Percentiles rank a stretch among this genome's conserved stretches.
phyloP scores from a whole-genome alignment of 106 monocot species.

The Platanthera zijinensis region DNA sequence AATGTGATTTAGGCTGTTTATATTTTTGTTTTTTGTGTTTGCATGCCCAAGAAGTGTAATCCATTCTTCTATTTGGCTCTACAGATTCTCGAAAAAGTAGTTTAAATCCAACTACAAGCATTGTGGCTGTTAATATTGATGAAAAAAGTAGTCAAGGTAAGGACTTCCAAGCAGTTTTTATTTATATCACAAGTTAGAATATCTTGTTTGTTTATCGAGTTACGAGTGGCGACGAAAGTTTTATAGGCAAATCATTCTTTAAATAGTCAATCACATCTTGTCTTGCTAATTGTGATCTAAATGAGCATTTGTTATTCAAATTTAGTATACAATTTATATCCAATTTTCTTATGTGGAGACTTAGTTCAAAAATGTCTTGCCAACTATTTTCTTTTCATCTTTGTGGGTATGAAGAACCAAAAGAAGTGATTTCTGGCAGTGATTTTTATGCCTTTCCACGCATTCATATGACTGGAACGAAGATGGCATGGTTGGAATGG shows the following conservation, averaged over 20 bases:
- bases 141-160: slow-evolving; percentile 50
- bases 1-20: not conserved
- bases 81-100: slow-evolving; percentile 65
- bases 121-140: slow-evolving; percentile 39
- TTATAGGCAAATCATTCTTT: not conserved
- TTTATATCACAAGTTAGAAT: not conserved
- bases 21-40: not conserved
- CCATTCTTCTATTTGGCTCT: slow-evolving; percentile 7
- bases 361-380: not conserved
- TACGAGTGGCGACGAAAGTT: not conserved
- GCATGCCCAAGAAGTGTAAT: not conserved
- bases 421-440: slow-evolving; percentile 56
- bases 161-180: not conserved
- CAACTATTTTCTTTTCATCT: not conserved
- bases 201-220: not conserved
- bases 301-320: not conserved
- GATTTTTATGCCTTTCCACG: slow-evolving; percentile 97
- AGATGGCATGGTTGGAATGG: slow-evolving; percentile 94
- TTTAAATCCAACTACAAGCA: slow-evolving; percentile 62
- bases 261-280: not conserved
- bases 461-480: slow-evolving; percentile 50
- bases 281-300: not conserved
- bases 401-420: slow-evolving; percentile 49
- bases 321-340: not conserved
- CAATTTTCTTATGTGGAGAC: not conserved